Conservation (phyloP, 495 filamentous ascomycete species). For the Hyaloscypha bicolor region DNA sequence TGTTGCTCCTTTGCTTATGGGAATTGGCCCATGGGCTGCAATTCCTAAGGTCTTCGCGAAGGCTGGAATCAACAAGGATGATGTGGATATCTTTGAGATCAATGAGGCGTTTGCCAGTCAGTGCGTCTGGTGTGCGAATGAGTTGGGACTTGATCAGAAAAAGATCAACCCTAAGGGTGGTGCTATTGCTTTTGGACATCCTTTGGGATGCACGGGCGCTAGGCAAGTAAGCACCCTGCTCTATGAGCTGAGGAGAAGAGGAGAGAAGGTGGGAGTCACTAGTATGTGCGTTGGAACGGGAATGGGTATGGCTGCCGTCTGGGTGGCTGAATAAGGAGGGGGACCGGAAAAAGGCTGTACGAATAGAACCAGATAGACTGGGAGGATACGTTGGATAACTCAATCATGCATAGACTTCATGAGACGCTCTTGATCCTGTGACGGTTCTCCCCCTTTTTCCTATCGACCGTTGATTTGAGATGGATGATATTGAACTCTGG, state of each 20-base stretch:
- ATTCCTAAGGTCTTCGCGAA: constrained; percentile 90
- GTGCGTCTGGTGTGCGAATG: constrained; percentile 89
- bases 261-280: constrained; percentile 84
- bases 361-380: constrained; percentile 18
- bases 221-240: constrained; percentile 91
- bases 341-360: constrained; percentile 4
- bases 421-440: background rate
- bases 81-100: constrained; percentile 98
- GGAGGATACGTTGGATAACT: constrained; percentile 10
- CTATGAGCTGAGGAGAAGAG: constrained; percentile 80
- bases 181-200: constrained; percentile 98
- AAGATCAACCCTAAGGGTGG: constrained; percentile 98
- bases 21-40: constrained; percentile 92
- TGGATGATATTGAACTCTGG: no score
- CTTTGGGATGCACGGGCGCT: constrained; percentile 90
- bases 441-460: background rate
- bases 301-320: constrained; percentile 96
- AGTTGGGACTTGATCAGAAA: constrained; percentile 75
- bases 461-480: no score
- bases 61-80: constrained; percentile 82
- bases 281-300: constrained; percentile 98
- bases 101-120: constrained; percentile 98
- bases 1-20: constrained; percentile 93
- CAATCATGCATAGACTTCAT: background rate
- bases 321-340: constrained; percentile 74